Conservation (phyloP, 1,284 basidiomycete genomes). For the Porphyrellus sp. region DNA sequence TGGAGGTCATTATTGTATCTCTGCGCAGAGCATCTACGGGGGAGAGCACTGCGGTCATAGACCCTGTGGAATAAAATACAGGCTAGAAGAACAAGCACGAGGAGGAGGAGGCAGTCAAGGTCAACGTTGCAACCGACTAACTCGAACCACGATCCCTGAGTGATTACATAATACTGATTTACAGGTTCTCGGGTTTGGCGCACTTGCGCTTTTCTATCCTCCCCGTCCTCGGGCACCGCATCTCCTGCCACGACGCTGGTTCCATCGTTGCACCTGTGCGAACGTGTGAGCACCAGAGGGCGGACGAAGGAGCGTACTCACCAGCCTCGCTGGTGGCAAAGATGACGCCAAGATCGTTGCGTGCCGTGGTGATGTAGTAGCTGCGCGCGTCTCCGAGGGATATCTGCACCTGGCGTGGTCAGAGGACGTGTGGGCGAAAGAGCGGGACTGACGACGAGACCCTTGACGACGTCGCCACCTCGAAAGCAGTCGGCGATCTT, state of each 20-base stretch:
- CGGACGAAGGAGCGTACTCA: constrained; percentile 29
- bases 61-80: constrained; percentile 24
- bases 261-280: constrained; percentile 70
- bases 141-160: constrained; percentile 17
- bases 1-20: constrained; percentile 54
- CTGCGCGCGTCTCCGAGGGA: constrained; percentile 90
- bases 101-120: neutral
- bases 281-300: neutral
- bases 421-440: neutral
- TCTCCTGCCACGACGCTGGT: constrained; percentile 87
- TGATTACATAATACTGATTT: constrained; percentile 28
- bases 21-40: constrained; percentile 55
- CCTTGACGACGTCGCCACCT: constrained; percentile 93
- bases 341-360: constrained; percentile 91
- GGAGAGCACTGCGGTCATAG: constrained; percentile 66
- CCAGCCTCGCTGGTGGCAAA: constrained; percentile 83
- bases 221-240: constrained; percentile 85
- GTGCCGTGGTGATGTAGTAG: constrained; percentile 93
- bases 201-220: constrained; percentile 83
- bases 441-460: constrained; percentile 74
- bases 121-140: constrained; percentile 20
- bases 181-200: constrained; percentile 76
- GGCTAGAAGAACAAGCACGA: constrained; percentile 21
- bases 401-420: constrained; percentile 50
- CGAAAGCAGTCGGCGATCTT: constrained; percentile 95